A percentile compares a stretch with the other conserved stretches of the same genome.
phyloP scores from a whole-genome alignment of 768 basidiomycete species.

The Rhodotorula babjevae region DNA sequence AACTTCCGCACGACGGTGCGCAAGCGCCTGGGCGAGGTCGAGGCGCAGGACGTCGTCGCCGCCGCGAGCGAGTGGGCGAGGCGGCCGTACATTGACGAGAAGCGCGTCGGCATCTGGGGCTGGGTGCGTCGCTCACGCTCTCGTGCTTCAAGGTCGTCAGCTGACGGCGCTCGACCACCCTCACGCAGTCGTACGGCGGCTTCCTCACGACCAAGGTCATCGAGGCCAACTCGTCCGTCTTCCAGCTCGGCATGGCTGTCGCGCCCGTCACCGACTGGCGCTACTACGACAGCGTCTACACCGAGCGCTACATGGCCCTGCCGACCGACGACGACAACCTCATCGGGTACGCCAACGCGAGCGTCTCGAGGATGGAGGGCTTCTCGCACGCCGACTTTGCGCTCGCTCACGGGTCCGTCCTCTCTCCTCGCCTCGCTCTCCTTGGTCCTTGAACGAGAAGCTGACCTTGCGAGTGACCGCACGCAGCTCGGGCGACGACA shows the following conservation, averaged over 20 bases:
- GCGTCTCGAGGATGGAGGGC: conserved; percentile 79
- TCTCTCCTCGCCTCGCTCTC: too few relatives aligned
- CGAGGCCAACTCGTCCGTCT: conserved; percentile 82
- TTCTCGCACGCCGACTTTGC: conserved; percentile 76
- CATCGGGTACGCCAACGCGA: conserved; percentile 82
- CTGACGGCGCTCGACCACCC: neutral
- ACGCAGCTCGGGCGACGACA: conserved; percentile 76
- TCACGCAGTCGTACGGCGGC: conserved; percentile 80
- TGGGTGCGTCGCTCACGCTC: conserved; percentile 61
- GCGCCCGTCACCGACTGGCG: conserved; percentile 70
- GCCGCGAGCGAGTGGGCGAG: conserved; percentile 83
- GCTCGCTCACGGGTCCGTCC: conserved; percentile 68
- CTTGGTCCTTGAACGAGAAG: too few relatives aligned
- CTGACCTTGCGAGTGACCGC: neutral
- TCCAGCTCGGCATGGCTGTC: conserved; percentile 83
- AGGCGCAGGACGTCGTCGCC: conserved; percentile 81
- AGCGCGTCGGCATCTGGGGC: conserved; percentile 91
- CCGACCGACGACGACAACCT: conserved; percentile 70
- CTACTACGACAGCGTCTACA: conserved; percentile 76
- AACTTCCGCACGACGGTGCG: conserved; percentile 80
- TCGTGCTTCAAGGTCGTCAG: too few relatives aligned
- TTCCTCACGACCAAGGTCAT: conserved; percentile 91
- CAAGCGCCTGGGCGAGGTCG: conserved; percentile 79
- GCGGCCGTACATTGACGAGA: conserved; percentile 80
- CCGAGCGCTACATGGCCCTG: conserved; percentile 81